Base-by-base conservation (phyloP, 2,329 filamentous ascomycete species). In the Hansfordia pulvinata region DNA sequence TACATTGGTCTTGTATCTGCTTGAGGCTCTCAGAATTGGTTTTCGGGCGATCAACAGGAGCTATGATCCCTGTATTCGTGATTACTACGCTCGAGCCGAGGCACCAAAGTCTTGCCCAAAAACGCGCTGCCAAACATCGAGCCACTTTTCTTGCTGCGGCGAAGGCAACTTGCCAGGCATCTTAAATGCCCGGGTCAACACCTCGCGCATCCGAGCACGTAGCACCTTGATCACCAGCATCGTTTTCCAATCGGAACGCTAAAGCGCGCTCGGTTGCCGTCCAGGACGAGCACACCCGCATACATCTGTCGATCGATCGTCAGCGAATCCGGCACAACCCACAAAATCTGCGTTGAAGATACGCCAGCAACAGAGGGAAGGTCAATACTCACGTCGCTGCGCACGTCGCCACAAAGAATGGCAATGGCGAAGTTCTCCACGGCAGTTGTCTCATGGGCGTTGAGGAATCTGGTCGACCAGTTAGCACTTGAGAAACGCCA, bases 151-250 rank as follows among this genome's bases (percentile, higher is more conserved):
- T 40, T 84, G 76, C 43, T 79, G 74, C 14, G 66, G 58, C 1
- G 76, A 73, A 6, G 64, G 63, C 16, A 70, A 44, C 37, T 69
- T 74, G 8, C 72, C 72, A 0, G 73, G 73, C 36, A 60, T 66
- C 50, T 72, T 78, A 56, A 92, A 85, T 13, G 70, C 66, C 17
- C 68, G 64, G 1, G 70, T 71, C 24, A 93, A 60, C 20, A 92
- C 69, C 37, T 93, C 84, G 36, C 77, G 73, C 11, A 93, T 59
- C 15, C 79, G 68, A 2, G 63, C 59, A 12, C 84, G 70, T 28
- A 96, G 58, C 5, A 75, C 71, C 53, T 94, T 94, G 43, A 98
- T 58, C n/a, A 79, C 85, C 19, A 93, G 69, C 64, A 90, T 76
- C 1, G 77, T 77, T 54, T 86, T 92, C 86, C 88, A 96, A 46